Percentiles rank a stretch among this genome's conserved stretches.
Evolutionary conservation across 2,329 filamentous ascomycete genomes (phyloP).

Genomic region (Zelopaecilomyces penicillatus): DNA sequence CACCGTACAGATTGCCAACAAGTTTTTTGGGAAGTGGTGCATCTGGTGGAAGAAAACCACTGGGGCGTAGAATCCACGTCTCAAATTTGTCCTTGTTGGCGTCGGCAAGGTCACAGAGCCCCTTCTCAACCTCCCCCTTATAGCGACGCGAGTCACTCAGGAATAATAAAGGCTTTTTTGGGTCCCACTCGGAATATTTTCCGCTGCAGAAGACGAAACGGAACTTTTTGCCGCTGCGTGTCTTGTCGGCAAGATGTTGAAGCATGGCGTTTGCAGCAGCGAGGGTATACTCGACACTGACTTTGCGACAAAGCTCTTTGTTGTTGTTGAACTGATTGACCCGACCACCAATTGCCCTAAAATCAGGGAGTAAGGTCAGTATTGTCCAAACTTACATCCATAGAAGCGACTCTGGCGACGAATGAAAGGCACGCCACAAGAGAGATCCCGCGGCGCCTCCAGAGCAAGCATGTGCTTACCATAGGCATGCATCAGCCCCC

Average conservation of each 20-base stretch:
- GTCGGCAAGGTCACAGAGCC: slow-evolving; percentile 29
- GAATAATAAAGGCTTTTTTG: slow-evolving; percentile 26
- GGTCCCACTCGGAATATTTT: slow-evolving; percentile 24
- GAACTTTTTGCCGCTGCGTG: slow-evolving; percentile 26
- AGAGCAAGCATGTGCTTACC: slow-evolving; percentile 36
- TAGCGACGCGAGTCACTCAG: slow-evolving; percentile 28
- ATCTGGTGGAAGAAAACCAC: slow-evolving; percentile 20
- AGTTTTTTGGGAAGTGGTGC: slow-evolving; percentile 17
- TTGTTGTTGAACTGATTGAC: slow-evolving; percentile 39
- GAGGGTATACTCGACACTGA: slow-evolving; percentile 53
- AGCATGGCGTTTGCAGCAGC: slow-evolving; percentile 50
- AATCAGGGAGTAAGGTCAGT: background rate
- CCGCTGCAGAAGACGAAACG: slow-evolving; percentile 37
- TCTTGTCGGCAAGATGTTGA: slow-evolving; percentile 20
- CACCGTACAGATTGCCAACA: slow-evolving; percentile 19
- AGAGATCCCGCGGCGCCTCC: background rate
- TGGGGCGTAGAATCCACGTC: slow-evolving; percentile 29
- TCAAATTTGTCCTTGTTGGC: slow-evolving; percentile 23
- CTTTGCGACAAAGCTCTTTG: slow-evolving; percentile 35
- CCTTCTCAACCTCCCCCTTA: slow-evolving; percentile 32
- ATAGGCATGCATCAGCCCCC: slow-evolving; percentile 55
- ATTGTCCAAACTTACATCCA: background rate
- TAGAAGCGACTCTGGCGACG: background rate
- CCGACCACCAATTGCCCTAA: slow-evolving; percentile 33
- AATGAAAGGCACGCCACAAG: too few relatives aligned